These are phyloP conservation scores for Phtheirospermum japonicum DNA, from an alignment of 257 asterid genomes.

Conservation along the genomic window DNA sequence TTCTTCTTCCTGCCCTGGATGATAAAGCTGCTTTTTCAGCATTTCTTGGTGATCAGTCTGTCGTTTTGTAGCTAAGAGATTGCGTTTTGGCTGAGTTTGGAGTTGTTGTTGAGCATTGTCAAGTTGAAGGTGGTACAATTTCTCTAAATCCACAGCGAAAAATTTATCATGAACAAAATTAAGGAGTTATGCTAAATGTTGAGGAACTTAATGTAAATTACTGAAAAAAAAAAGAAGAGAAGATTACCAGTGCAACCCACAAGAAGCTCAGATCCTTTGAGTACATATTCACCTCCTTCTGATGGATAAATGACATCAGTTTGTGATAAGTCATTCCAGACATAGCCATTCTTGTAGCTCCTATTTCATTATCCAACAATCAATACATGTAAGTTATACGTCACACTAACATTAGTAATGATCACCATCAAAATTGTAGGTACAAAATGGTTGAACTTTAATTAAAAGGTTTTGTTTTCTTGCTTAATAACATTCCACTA, in stretches of 20 bases:
- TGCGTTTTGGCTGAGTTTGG: conserved; percentile 37
- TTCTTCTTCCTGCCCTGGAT: conserved; percentile 24
- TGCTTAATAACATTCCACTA: too few relatives aligned
- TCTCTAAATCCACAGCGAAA: conserved; percentile 33
- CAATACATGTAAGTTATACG: too few relatives aligned
- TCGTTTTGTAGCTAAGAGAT: conserved; percentile 27
- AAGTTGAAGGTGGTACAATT: conserved; percentile 43
- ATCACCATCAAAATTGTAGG: too few relatives aligned
- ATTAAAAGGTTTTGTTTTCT: too few relatives aligned
- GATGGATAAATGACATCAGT: conserved; percentile 69
- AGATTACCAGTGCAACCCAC: conserved; percentile 47
- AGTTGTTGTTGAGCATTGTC: conserved; percentile 1
- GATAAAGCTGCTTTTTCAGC: conserved; percentile 5
- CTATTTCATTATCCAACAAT: conserved; percentile 34
- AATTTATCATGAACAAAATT: not conserved
- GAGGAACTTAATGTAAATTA: not conserved
- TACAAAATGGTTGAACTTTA: too few relatives aligned
- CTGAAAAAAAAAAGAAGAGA: not conserved
- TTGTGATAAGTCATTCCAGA: conserved; percentile 83
- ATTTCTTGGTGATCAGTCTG: conserved; percentile 31
- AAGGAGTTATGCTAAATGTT: not conserved
- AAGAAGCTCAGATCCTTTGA: conserved; percentile 74
- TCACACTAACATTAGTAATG: too few relatives aligned
- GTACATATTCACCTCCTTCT: conserved; percentile 83
- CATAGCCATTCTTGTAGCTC: conserved; percentile 89